Evolutionary conservation across 2,329 filamentous ascomycete genomes (phyloP), one percentile per base, ranked within the genome.

Genomic region (Dryadomyces quercivorus): DNA sequence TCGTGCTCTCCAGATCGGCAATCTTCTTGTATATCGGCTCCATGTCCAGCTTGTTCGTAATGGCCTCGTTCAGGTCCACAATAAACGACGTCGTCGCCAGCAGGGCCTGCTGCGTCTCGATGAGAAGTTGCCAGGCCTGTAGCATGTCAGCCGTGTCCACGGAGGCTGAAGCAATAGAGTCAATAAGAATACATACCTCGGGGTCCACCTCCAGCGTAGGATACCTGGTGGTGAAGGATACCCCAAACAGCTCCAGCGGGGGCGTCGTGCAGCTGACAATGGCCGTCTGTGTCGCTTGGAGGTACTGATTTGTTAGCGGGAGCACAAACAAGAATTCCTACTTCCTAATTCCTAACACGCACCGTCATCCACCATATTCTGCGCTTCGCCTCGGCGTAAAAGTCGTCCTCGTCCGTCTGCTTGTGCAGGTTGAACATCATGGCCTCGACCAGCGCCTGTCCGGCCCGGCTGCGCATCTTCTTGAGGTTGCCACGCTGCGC

Each of bases 321-420:
- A n/a, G n/a, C n/a, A n/a, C n/a, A n/a, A n/a, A n/a, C n/a, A n/a
- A n/a, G n/a, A n/a, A n/a, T n/a, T n/a, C n/a, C n/a, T n/a, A n/a
- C n/a, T n/a, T n/a, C n/a, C n/a, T n/a, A n/a, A n/a, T n/a, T n/a
- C n/a, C n/a, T n/a, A n/a, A n/a, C n/a, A n/a, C 68, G 43, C 58
- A 71, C 70, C 18, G 74, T 76, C 72, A 76, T 76, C 75, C 75
- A 78, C 75, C 75, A 78, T 6, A 70, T 67, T 34, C 75, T 67
- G 34, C 73, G 66, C 59, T 69, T 70, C 13, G 72, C 72, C 59
- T 78, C 75, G 0, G 70, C 63, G 56, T 67, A 75, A 34, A 67
- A 75, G 43, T 64, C 62, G 45, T 72, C 69, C 38, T 72, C 67
- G 5, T 67, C 64, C 5, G 60, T 64, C 49, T 64, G 67, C 7